These are phyloP conservation scores for Pestalotiopsis sp. DNA, from an alignment of 2,329 filamentous ascomycete species.

Conservation along the genomic window DNA sequence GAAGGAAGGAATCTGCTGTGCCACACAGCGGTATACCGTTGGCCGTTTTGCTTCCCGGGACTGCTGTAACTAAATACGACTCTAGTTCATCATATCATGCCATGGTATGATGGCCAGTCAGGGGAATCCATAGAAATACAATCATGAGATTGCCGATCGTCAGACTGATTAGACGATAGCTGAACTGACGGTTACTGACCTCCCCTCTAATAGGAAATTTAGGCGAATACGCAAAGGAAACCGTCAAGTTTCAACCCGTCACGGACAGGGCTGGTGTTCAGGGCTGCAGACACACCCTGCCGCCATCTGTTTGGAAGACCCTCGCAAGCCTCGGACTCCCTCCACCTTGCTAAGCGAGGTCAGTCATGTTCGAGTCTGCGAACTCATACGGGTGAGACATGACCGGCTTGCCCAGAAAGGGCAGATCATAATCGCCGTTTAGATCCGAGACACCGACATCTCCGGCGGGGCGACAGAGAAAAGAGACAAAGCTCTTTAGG, in stretches of 20 bases:
- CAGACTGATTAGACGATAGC: neutral
- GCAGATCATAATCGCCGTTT: neutral
- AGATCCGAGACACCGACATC: conserved; percentile 1
- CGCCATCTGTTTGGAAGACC: neutral
- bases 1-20: neutral
- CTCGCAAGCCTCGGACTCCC: neutral
- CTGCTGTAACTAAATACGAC: neutral
- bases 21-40: neutral
- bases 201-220: too few species aligned
- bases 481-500: neutral
- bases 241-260: neutral
- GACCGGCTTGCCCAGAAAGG: neutral
- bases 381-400: neutral
- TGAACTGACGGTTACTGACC: too few species aligned
- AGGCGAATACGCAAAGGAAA: too few species aligned
- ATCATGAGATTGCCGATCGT: neutral
- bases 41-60: too few species aligned
- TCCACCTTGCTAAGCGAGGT: neutral
- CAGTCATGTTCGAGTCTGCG: neutral
- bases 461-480: neutral
- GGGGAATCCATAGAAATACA: neutral
- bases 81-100: neutral
- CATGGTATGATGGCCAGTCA: neutral
- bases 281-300: neutral
- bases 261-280: neutral